Base-by-base conservation (phyloP, 345 rosid species). In the Moricandia arvensis region DNA sequence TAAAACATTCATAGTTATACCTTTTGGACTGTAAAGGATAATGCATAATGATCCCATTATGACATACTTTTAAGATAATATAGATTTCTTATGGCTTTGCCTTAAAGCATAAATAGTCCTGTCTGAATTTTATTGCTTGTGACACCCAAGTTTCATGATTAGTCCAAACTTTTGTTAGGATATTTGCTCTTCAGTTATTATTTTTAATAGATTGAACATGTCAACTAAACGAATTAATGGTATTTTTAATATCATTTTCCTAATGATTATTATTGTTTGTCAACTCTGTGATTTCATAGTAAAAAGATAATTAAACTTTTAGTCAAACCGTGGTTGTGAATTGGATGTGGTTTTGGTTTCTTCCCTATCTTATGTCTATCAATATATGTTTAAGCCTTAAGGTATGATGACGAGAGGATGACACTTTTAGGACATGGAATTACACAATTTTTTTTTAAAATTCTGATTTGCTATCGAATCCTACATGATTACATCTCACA, bases 11-110 rank as follows among this genome's bases (percentile, higher is more conserved):
- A 21, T 21, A 21, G 24, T 21, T 21, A 21, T 21, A 21, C 24
- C 24, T 21, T 21, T 21, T 21, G 24, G 24, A 21, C 2, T 21
- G 24, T 21, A 65, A 47, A 29, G 63, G 45, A 59, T 65, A 27
- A 73, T 45, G 7, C 43, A 67, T 45, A 8, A 65, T 77, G 63
- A 58, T 71, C 63, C 72, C 80, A 77, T 77, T 77, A 71, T 71
- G 51, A 33, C 18, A 58, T 27, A 71, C 67, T 65, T 65, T 15
- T 34, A 49, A 59, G 76, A 77, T 71, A 64, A 65, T 71, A 9
- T 71, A 45, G n/a, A 49, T 77, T 71, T 71, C 35, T 55, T 8
- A 47, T 33, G 41, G 64, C 21, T 49, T 61, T 31, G 37, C 80
- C 16, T 63, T 53, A 1, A 17, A 76, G 51, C 37, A 3, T 29